phyloP scores from a whole-genome alignment of 2,329 filamentous ascomycete genomes.

The Cladosporium sp. region DNA sequence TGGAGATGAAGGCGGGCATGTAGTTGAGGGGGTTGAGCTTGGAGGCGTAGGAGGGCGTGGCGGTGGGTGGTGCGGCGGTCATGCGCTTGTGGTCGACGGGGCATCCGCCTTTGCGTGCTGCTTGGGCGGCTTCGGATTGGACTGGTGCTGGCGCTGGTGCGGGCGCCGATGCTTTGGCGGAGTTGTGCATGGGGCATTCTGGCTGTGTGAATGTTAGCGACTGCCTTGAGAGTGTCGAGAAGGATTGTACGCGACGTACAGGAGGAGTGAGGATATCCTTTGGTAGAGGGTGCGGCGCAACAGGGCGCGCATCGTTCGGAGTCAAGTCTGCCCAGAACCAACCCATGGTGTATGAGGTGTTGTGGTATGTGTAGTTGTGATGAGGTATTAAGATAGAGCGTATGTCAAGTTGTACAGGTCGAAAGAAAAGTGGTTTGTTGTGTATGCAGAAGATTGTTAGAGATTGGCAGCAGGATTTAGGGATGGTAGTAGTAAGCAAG shows the following conservation, averaged over 20 bases:
- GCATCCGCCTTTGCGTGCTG: constrained; percentile 25
- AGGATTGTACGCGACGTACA: constrained; percentile 45
- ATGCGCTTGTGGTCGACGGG: constrained; percentile 45
- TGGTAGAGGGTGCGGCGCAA: constrained; percentile 53
- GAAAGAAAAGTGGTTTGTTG: neutral
- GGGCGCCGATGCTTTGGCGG: constrained; percentile 34
- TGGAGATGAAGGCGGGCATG: constrained; percentile 88
- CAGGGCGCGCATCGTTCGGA: constrained; percentile 35
- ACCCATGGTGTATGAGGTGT: constrained; percentile 60
- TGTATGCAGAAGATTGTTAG: neutral
- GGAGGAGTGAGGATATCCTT: constrained; percentile 54
- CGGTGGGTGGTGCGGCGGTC: constrained; percentile 23
- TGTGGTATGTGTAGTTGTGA: constrained; percentile 1
- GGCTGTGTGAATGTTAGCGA: constrained; percentile 51
- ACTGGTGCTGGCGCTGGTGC: constrained; percentile 36
- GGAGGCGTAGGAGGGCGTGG: constrained; percentile 56
- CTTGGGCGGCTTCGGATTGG: constrained; percentile 17
- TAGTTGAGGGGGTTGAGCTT: constrained; percentile 83
- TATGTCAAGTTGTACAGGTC: neutral
- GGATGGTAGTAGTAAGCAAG: constrained; percentile 11
- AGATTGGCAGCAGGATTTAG: constrained; percentile 3
- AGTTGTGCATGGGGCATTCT: constrained; percentile 70
- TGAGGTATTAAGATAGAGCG: neutral
- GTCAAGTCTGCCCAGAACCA: constrained; percentile 69
- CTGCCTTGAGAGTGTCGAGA: neutral